Percentiles rank a stretch among this genome's conserved stretches.
Conservation (phyloP, 2,329 filamentous ascomycete species). For the Helotiales sp. region DNA sequence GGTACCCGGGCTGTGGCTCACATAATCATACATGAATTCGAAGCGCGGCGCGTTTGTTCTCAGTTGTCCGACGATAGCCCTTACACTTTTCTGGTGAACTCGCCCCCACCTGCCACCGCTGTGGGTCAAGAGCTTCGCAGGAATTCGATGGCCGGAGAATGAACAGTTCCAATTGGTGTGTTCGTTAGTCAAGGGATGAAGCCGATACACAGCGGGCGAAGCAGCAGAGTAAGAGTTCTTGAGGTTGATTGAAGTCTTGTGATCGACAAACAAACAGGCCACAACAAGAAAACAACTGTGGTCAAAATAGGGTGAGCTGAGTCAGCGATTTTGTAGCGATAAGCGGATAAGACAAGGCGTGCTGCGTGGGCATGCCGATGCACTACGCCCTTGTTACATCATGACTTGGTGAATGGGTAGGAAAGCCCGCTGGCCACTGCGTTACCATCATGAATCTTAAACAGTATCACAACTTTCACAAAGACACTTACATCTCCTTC, state of each 20-base stretch:
- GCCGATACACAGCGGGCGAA: background rate
- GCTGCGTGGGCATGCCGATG: no score
- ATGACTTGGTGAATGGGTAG: background rate
- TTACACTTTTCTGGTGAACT: background rate
- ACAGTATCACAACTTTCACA: background rate
- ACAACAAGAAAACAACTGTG: background rate
- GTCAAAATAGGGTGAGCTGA: background rate
- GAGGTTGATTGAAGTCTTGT: no score
- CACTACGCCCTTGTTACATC: background rate
- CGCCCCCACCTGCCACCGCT: background rate
- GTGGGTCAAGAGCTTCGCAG: background rate
- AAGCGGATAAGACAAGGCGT: conserved; percentile 1
- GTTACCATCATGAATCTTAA: background rate
- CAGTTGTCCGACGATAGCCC: background rate
- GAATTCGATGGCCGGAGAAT: background rate
- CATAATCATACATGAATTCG: background rate
- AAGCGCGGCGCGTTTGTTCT: background rate
- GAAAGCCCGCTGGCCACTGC: background rate
- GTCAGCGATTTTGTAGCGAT: background rate
- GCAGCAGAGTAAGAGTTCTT: no score
- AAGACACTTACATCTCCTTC: background rate
- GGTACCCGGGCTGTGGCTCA: background rate
- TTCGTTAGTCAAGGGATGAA: background rate
- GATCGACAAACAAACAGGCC: no score
- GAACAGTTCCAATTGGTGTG: background rate